Evolutionary conservation across 805 yeast species (phyloP).

Genomic region (Lipomyces japonicus): DNA sequence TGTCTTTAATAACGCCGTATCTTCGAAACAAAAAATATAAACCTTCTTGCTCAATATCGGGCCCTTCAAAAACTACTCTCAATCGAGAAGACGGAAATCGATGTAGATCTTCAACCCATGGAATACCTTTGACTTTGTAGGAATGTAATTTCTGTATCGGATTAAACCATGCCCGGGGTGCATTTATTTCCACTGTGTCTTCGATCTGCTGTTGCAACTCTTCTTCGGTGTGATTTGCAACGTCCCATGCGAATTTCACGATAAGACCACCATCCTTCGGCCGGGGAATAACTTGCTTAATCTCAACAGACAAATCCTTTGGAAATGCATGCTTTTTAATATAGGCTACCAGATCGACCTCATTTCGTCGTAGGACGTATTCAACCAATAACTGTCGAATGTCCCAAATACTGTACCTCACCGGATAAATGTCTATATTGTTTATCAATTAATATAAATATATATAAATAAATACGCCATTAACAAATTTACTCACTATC

Average conservation of each 20-base stretch:
- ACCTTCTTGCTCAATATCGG: conserved; percentile 57
- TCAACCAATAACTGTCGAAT: conserved; percentile 15
- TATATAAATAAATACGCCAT: conserved; percentile 7
- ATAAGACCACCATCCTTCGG: conserved; percentile 91
- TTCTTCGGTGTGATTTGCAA: conserved; percentile 47
- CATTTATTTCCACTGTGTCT: conserved; percentile 37
- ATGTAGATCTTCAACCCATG: conserved; percentile 93
- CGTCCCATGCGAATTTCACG: conserved; percentile 61
- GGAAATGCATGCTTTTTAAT: conserved; percentile 31
- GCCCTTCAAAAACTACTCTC: conserved; percentile 71
- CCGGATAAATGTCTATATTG: conserved; percentile 21
- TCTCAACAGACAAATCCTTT: conserved; percentile 37
- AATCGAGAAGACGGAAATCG: conserved; percentile 65
- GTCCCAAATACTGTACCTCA: conserved; percentile 21
- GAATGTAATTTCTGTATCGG: conserved; percentile 50
- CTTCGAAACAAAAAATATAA: conserved; percentile 77
- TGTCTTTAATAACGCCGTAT: conserved; percentile 79
- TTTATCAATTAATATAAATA: too few species aligned
- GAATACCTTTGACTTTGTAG: conserved; percentile 81
- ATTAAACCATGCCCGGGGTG: conserved; percentile 37
- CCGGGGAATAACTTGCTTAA: conserved; percentile 64
- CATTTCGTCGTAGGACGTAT: conserved; percentile 5
- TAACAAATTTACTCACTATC: conserved; percentile 19
- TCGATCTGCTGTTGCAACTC: conserved; percentile 54
- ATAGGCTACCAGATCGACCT: conserved; percentile 15